Conservation (phyloP, 192 early-diverging fungal species). For the Coemansia brasiliensis region DNA sequence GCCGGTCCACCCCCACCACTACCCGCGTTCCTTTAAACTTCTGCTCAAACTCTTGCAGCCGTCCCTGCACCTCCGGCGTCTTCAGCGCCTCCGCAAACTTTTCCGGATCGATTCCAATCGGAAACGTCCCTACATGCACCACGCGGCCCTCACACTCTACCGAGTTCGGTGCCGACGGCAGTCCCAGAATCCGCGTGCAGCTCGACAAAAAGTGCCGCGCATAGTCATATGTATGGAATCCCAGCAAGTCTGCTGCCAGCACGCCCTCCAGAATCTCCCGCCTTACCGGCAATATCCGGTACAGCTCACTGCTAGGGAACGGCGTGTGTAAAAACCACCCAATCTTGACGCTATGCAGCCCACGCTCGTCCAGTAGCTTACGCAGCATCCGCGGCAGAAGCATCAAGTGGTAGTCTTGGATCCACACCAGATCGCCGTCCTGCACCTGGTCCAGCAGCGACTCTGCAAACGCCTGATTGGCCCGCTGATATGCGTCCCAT, state of each 20-base stretch:
- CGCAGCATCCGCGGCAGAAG: slow-evolving; percentile 86
- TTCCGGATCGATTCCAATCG: slow-evolving; percentile 97
- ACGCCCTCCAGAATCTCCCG: slow-evolving; percentile 92
- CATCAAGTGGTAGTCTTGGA: slow-evolving; percentile 99
- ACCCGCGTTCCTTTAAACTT: slow-evolving; percentile 86
- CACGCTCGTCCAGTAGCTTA: slow-evolving; percentile 56
- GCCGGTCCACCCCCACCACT: slow-evolving; percentile 95
- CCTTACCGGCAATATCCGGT: slow-evolving; percentile 93
- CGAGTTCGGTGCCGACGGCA: slow-evolving; percentile 89
- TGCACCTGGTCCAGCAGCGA: slow-evolving; percentile 79
- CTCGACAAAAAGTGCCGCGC: slow-evolving; percentile 96
- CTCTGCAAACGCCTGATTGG: slow-evolving; percentile 94
- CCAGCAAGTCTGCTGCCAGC: slow-evolving; percentile 87
- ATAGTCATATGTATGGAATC: slow-evolving; percentile 99
- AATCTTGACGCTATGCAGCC: slow-evolving; percentile 80
- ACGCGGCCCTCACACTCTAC: slow-evolving; percentile 91
- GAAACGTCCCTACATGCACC: slow-evolving; percentile 97
- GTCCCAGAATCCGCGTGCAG: slow-evolving; percentile 94
- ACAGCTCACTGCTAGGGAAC: slow-evolving; percentile 95
- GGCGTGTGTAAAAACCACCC: slow-evolving; percentile 99
- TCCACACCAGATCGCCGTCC: slow-evolving; percentile 88
- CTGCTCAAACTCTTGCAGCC: slow-evolving; percentile 79
- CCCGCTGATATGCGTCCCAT: slow-evolving; percentile 94
- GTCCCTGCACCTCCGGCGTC: slow-evolving; percentile 61
- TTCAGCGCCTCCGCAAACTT: slow-evolving; percentile 89